These are phyloP conservation scores for Diospyros kaki DNA, from an alignment of 148 eudicot species.

Conservation along the genomic window DNA sequence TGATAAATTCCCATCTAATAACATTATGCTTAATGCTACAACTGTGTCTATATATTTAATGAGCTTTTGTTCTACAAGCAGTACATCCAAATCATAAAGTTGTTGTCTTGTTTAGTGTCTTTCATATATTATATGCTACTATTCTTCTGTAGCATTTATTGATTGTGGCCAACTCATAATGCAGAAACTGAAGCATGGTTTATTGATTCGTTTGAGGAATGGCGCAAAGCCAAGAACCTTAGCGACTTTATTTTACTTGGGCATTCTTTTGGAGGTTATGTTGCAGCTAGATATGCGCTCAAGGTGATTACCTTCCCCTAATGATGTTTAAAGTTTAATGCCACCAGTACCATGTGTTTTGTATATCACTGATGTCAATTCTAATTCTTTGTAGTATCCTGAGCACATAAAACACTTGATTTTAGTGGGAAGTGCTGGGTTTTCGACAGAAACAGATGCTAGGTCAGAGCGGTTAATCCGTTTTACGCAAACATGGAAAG, in stretches of 20 bases:
- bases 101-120: neutral
- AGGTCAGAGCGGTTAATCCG: constrained; percentile 57
- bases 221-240: constrained; percentile 87
- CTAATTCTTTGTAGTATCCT: constrained; percentile 59
- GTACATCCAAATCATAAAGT: neutral
- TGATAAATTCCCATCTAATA: neutral
- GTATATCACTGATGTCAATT: constrained; percentile 4
- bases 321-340: constrained; percentile 5
- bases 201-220: constrained; percentile 91
- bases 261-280: constrained; percentile 96
- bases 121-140: neutral
- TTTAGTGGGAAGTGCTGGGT: constrained; percentile 91
- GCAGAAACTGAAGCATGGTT: constrained; percentile 99
- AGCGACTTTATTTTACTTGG: constrained; percentile 81
- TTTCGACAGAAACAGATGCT: constrained; percentile 59
- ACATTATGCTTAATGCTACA: neutral
- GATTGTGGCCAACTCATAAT: constrained; percentile 8
- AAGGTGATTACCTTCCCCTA: constrained; percentile 43
- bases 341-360: neutral
- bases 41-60: neutral
- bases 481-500: constrained; percentile 88
- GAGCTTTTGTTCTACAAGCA: neutral
- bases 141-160: neutral
- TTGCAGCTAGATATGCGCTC: constrained; percentile 90
- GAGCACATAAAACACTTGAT: constrained; percentile 86